These are phyloP conservation scores for Juglanconis sp. DNA, from an alignment of 2,329 filamentous ascomycete species.

Conservation along the genomic window DNA sequence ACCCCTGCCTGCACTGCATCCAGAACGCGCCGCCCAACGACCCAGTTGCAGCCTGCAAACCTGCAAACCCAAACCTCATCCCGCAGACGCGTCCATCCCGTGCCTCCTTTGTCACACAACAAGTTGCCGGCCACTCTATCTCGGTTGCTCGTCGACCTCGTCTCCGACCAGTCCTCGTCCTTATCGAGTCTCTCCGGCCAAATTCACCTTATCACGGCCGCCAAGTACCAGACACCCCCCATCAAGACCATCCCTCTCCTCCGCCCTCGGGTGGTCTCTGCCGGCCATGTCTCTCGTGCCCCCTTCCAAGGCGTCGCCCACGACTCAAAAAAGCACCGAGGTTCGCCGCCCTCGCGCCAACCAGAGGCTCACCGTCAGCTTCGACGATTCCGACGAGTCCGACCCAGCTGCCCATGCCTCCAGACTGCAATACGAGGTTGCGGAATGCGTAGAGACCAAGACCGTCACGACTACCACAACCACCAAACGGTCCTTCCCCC, in stretches of 20 bases:
- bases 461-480: slow-evolving; percentile 89
- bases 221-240: not conserved
- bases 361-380: slow-evolving; percentile 33
- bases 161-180: not conserved
- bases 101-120: not conserved
- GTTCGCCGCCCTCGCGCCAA: slow-evolving; percentile 30
- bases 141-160: not conserved
- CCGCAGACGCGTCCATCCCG: slow-evolving; percentile 1
- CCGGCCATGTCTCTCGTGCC: slow-evolving; percentile 14
- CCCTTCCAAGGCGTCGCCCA: slow-evolving; percentile 12
- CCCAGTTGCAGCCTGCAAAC: not conserved
- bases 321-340: slow-evolving; percentile 27
- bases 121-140: not conserved
- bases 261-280: not conserved
- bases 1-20: not conserved
- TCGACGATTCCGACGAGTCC: slow-evolving; percentile 29
- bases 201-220: too few species aligned
- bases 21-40: not conserved
- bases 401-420: slow-evolving; percentile 18
- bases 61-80: not conserved
- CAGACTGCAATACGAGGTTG: slow-evolving; percentile 53
- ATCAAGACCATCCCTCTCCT: not conserved
- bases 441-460: slow-evolving; percentile 65
- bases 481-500: slow-evolving; percentile 79
- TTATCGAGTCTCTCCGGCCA: not conserved